phyloP scores from a whole-genome alignment of 2,329 filamentous ascomycete genomes.

The Diplodia seriata region DNA sequence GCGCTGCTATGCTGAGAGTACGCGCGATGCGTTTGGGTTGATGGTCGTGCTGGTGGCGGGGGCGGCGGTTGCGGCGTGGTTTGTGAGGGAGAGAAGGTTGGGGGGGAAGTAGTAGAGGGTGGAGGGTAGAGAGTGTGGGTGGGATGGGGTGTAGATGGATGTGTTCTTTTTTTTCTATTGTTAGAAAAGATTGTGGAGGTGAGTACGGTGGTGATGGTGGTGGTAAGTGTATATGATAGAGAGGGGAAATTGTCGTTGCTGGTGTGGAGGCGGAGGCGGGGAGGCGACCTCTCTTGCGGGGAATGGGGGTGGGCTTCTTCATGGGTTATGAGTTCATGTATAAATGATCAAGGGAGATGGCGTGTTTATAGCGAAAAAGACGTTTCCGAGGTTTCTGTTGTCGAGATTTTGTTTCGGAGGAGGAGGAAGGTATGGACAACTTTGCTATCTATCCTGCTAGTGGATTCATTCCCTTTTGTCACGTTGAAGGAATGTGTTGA shows the following conservation, averaged over 20 bases:
- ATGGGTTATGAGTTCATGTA: not conserved
- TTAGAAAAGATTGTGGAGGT: too few relatives aligned
- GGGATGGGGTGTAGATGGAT: not conserved
- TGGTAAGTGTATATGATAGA: constrained; percentile 32
- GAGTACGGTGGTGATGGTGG: not conserved
- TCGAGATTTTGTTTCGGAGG: not conserved
- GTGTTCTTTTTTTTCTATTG: too few relatives aligned
- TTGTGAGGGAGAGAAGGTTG: constrained; percentile 53
- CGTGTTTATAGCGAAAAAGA: not conserved
- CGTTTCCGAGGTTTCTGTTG: too few relatives aligned
- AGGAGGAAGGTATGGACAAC: not conserved
- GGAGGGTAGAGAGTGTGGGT: too few relatives aligned
- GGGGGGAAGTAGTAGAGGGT: constrained; percentile 13
- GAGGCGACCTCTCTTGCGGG: too few relatives aligned
- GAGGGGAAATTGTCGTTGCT: constrained; percentile 50
- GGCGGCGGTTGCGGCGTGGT: constrained; percentile 55
- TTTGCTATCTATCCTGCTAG: too few relatives aligned
- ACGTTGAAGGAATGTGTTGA: not conserved
- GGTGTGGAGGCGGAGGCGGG: not conserved
- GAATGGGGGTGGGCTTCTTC: too few relatives aligned
- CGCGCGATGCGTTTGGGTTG: constrained; percentile 59
- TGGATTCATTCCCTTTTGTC: not conserved
- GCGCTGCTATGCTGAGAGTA: constrained; percentile 68
- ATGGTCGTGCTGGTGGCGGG: constrained; percentile 59
- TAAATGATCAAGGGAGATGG: not conserved